Evolutionary conservation across 495 filamentous ascomycete species (phyloP), one percentile per base, ranked within the genome.

Genomic region (Cryomyces antarcticus): DNA sequence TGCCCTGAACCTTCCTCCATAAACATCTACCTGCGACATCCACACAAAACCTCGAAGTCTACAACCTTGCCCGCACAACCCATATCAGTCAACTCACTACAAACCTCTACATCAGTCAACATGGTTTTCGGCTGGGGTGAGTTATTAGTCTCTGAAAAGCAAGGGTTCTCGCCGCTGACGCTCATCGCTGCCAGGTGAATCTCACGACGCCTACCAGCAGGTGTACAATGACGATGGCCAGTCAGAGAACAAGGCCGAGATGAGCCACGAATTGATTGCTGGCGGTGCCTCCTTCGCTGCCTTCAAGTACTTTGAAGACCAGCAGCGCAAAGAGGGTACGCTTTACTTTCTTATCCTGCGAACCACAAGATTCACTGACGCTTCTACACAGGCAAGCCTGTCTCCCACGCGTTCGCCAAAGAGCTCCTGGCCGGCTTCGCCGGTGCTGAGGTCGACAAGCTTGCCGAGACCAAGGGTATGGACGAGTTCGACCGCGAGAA

Each of bases 251-350:
- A 53, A 82, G 59, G 65, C 68, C 54, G 69, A 73, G 55, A 60
- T 83, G 55, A 71, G 70, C 49, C 82, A 87, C 60, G 80, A 87
- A 61, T 55, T 81, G 33, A 53, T 85, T 42, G 79, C 77, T 52
- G 80, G 80, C 39, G 82, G 72, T 38, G 82, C 80, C 39, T 74
- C 80, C 46, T 86, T 87, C 53, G 80, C 73, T 49, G 82, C 71
- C 45, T 78, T 89, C 70, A 82, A 84, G 68, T 62, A 73, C 11
- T 87, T 75, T 57, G 82, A 87, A 60, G 74, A 85, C 58, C 63
- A 74, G 45, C 75, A 83, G 63, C 76, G 78, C 56, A 67, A 64
- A 44, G 65, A 84, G 61, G 80, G 78, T 78, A 33, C 34, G 12
- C 6, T 4, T 4, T 24, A 2, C 17, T 1, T 24, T 24, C 17